Base-by-base conservation (phyloP, 805 yeast species). In the Spathaspora hagerdaliae region DNA sequence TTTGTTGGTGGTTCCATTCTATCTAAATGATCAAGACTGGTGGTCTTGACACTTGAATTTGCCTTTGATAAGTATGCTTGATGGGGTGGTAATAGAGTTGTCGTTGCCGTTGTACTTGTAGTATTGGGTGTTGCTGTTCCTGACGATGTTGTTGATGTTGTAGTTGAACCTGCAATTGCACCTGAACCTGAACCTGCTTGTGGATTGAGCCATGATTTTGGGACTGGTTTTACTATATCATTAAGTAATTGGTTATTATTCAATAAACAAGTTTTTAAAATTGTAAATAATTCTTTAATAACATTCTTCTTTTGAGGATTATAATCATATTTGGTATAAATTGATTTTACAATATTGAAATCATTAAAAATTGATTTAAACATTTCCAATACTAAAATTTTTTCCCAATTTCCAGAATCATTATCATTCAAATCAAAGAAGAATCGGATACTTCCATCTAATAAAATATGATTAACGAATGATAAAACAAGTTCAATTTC, bases 401-500 rank as follows among this genome's bases (percentile, higher is more conserved):
- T 80, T 51, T 86, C 87, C 97, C 97, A 92, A 12, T 53, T 45
- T 83, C 81, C 2, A 2, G 9, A 9, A 29, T 77, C 55, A 0
- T 74, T 73, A 0, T 82, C 74, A 6, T 79, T 82, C 10, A 14
- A n/a, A 13, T 24, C 35, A 19, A 19, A 19, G 24, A 19, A 19
- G 24, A 19, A 19, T 19, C 24, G 24, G 4, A 19, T 19, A 13
- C 31, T 36, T n/a, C 45, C 45, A 31, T 72, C 69, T 1, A 83
- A 72, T n/a, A 87, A 58, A n/a, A 78, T 75, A 58, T 87, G 95
- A 13, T 86, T 87, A 31, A 90, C 63, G 26, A 86, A 69, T 0
- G 95, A 82, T 12, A 92, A 64, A 2, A 91, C 79, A 6, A 89
- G 90, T 56, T 90, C 97, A 26, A 87, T 74, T 61, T 92, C 97